Evolutionary conservation across 371 early-diverging fungal genomes (phyloP), one percentile per base, ranked within the genome.

Genomic region (Paramicrosporidium saccamoebae): DNA sequence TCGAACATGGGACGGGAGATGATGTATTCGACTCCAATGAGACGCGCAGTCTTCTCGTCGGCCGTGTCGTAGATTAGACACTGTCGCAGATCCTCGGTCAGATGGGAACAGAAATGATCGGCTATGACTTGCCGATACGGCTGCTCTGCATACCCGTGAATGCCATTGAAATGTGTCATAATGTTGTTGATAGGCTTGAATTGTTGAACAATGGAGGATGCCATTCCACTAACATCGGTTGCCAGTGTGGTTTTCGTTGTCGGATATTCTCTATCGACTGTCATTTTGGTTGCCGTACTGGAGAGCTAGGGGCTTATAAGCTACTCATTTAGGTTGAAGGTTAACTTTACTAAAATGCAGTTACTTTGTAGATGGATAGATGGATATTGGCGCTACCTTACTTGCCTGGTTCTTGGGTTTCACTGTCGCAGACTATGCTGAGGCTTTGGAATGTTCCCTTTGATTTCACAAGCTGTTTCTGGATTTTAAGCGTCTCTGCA

Each of bases 21-120:
- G 13, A 50, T 43, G 23, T 49, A 54, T 29, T 54, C 54, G 11
- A 54, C 38, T n/a, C 39, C 54, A 12, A 50, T 44, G 18, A 54
- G 19, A 5, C 42, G 32, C 7, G 49, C 54, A 20, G 37, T 25
- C 15, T 33, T 12, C 4, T 23, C 15, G 26, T 37, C 26, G 9
- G 34, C 29, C n/a, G n/a, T n/a, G 24, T 51, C 51, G 22, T 54
- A 50, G 7, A 54, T 39, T 13, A 54, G 12, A 19, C 54, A 54
- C 32, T 54, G 54, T 10, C 47, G 51, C 9, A 45, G 28, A 8
- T 50, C 46, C 21, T 47, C 44, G 22, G 46, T 44, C 12, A 51
- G 12, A 22, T 36, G 30, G 12, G 36, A 16, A 28, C 54, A 54
- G 16, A 37, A 44, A 22, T 54, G 51, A 24, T 47, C 42, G 1